A percentile compares a stretch with the other conserved stretches of the same genome.
phyloP scores from a whole-genome alignment of 1,284 basidiomycete genomes.

The Porodaedalea pini region DNA sequence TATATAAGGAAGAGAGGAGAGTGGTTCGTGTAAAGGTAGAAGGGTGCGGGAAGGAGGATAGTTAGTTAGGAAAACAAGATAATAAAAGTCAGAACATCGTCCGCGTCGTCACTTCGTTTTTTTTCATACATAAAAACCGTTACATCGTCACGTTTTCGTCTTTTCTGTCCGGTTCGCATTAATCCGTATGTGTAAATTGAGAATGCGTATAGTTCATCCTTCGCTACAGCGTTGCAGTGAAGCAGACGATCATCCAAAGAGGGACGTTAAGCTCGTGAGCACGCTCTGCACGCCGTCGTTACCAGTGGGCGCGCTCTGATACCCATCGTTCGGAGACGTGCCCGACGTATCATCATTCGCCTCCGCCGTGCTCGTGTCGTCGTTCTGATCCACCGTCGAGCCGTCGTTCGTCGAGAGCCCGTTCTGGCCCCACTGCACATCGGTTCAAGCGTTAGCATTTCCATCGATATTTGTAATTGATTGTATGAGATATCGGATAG shows the following conservation, averaged over 20 bases:
- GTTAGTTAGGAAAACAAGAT: too few species aligned
- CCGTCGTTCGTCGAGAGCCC: conserved; percentile 40
- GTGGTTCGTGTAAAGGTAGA: background rate
- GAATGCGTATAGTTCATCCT: too few species aligned
- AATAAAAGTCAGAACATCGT: too few species aligned
- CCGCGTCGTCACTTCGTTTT: too few species aligned
- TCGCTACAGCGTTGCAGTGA: background rate
- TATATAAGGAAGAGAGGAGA: background rate
- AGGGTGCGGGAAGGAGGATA: background rate
- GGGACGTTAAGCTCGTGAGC: conserved; percentile 10
- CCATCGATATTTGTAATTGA: too few species aligned
- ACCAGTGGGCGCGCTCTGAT: conserved; percentile 36
- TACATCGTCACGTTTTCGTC: too few species aligned
- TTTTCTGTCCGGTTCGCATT: too few species aligned
- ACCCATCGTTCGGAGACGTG: conserved; percentile 63
- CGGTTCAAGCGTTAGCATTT: too few species aligned
- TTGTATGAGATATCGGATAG: too few species aligned
- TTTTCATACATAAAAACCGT: too few species aligned
- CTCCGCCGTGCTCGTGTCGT: conserved; percentile 33
- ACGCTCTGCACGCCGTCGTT: conserved; percentile 11
- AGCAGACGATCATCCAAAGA: conserved; percentile 4
- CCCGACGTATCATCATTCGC: conserved; percentile 37
- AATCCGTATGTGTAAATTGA: too few species aligned
- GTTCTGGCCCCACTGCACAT: conserved; percentile 55
- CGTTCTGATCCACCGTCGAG: conserved; percentile 31